A percentile compares a stretch with the other conserved stretches of the same genome.
Evolutionary conservation across 2,329 filamentous ascomycete genomes (phyloP).

Genomic region (Lachnellula suecica): DNA sequence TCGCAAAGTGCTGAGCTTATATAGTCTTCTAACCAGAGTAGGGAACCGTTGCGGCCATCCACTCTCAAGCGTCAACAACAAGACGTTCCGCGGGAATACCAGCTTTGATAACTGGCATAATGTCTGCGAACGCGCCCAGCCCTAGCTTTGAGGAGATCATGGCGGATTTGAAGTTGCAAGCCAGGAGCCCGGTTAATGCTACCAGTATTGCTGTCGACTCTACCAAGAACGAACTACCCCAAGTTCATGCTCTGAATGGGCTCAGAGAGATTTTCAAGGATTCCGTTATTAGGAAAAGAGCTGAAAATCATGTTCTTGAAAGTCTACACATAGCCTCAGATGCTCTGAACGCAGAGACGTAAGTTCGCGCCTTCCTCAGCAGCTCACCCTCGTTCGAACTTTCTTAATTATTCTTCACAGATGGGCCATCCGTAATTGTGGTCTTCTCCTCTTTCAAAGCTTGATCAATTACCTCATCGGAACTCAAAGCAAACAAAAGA

Average conservation of each 20-base stretch:
- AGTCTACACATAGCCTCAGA: slow-evolving; percentile 78
- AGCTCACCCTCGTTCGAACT: not conserved
- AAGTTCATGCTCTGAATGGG: slow-evolving; percentile 94
- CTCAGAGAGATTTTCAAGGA: slow-evolving; percentile 90
- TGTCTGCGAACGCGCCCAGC: slow-evolving; percentile 61
- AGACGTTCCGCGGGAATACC: slow-evolving; percentile 90
- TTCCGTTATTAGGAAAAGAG: slow-evolving; percentile 69
- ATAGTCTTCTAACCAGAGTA: slow-evolving; percentile 29
- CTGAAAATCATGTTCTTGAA: slow-evolving; percentile 71
- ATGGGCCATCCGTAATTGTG: slow-evolving; percentile 95
- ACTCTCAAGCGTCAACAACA: slow-evolving; percentile 77
- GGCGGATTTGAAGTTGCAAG: slow-evolving; percentile 61
- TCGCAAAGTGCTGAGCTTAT: not conserved
- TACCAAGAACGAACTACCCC: slow-evolving; percentile 64
- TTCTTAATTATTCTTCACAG: slow-evolving; percentile 37
- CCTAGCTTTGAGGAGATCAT: slow-evolving; percentile 68
- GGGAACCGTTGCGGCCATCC: slow-evolving; percentile 69
- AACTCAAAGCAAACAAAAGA: slow-evolving; percentile 65
- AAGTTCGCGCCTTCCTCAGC: slow-evolving; percentile 31
- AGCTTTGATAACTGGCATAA: slow-evolving; percentile 77
- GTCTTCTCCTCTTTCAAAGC: slow-evolving; percentile 82
- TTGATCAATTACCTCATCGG: slow-evolving; percentile 79
- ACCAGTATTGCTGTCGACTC: slow-evolving; percentile 50
- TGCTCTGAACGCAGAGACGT: slow-evolving; percentile 77
- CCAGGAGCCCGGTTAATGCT: slow-evolving; percentile 48